phyloP scores from a whole-genome alignment of 2,329 filamentous ascomycete species.

The Colletotrichum filicis region DNA sequence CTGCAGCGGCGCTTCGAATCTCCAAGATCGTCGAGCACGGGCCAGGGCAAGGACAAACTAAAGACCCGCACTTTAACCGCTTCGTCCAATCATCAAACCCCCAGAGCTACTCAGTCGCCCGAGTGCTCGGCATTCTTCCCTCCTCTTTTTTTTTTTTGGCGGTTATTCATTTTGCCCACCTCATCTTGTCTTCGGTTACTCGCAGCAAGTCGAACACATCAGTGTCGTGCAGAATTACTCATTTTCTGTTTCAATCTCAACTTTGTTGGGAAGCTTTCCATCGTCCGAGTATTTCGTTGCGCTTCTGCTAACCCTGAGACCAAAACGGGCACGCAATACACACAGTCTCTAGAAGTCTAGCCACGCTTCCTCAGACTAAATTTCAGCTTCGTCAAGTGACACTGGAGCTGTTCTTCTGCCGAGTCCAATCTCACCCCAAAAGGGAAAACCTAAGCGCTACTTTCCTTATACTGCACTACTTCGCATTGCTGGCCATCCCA shows the following conservation, averaged over 20 bases:
- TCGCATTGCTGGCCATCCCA: slow-evolving; percentile 22
- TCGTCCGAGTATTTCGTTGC: not conserved
- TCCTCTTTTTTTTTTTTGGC: not conserved
- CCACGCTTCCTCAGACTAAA: not conserved
- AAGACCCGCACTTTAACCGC: not conserved
- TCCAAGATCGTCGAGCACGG: not conserved
- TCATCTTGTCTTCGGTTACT: not conserved
- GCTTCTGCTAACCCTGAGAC: not conserved
- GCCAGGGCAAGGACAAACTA: not conserved
- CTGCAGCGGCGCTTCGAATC: slow-evolving; percentile 17
- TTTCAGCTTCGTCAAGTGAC: slow-evolving; percentile 7
- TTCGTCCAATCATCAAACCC: not conserved
- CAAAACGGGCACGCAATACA: not conserved
- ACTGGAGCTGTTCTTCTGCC: slow-evolving; percentile 32
- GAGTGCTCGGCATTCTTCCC: not conserved
- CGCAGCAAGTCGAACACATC: not conserved
- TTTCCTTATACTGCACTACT: slow-evolving; percentile 26
- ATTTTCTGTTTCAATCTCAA: not conserved
- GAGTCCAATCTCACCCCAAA: not conserved
- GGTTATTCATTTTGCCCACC: not conserved
- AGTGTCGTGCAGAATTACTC: not conserved
- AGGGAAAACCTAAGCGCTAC: slow-evolving; percentile 27
- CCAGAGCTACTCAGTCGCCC: too few species aligned
- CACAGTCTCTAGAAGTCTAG: not conserved
- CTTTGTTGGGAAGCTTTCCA: not conserved